These are phyloP conservation scores for Tricholomella constricta DNA, from an alignment of 768 basidiomycete genomes.

Conservation along the genomic window DNA sequence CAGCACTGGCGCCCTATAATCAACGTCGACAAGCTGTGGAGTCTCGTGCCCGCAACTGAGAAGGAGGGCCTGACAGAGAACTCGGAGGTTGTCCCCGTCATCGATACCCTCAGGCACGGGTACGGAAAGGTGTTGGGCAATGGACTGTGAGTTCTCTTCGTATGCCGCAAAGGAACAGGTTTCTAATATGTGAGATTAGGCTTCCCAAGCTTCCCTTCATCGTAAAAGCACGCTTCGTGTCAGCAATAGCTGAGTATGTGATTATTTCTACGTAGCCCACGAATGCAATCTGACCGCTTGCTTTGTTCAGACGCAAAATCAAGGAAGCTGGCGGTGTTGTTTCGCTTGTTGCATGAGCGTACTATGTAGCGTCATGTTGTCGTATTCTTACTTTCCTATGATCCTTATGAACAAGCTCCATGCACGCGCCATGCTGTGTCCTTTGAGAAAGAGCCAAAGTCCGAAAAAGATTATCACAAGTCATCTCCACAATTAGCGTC, in stretches of 20 bases:
- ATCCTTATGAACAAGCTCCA: slow-evolving; percentile 28
- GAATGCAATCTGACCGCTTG: neutral
- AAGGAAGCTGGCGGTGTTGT: slow-evolving; percentile 96
- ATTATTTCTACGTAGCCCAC: neutral
- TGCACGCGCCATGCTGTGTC: slow-evolving; percentile 11
- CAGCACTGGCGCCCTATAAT: slow-evolving; percentile 91
- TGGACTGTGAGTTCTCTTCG: slow-evolving; percentile 63
- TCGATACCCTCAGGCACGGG: slow-evolving; percentile 82
- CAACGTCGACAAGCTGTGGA: slow-evolving; percentile 99
- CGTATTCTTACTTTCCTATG: slow-evolving; percentile 24
- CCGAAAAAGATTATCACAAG: slow-evolving; percentile 1
- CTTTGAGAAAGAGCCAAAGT: neutral
- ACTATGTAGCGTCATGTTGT: slow-evolving; percentile 26
- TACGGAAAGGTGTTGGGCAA: slow-evolving; percentile 97
- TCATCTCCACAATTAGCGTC: slow-evolving; percentile 1
- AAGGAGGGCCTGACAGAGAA: slow-evolving; percentile 72
- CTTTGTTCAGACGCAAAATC: slow-evolving; percentile 60
- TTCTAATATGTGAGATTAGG: slow-evolving; percentile 35
- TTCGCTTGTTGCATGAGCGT: slow-evolving; percentile 79
- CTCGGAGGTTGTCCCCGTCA: slow-evolving; percentile 90
- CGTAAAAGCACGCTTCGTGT: slow-evolving; percentile 97
- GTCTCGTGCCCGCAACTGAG: slow-evolving; percentile 83
- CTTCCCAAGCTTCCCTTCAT: slow-evolving; percentile 93
- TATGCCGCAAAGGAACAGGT: neutral
- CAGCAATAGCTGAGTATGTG: slow-evolving; percentile 76